Conservation (phyloP, 257 asterid genomes). For the Nicotiana tomentosiformis region DNA sequence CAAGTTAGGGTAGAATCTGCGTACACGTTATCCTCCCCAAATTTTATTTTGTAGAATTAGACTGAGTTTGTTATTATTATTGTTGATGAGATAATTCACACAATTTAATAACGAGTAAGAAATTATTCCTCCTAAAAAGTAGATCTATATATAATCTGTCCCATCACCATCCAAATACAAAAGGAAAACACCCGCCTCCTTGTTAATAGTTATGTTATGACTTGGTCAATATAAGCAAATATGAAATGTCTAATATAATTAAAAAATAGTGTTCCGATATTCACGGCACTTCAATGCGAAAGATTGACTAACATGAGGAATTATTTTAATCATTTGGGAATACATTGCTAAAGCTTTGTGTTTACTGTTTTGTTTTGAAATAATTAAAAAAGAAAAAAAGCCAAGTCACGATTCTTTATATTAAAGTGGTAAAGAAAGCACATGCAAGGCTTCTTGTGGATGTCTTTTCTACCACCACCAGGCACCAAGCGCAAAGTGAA, state of each 20-base stretch:
- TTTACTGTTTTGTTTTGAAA: neutral
- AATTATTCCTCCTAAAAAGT: neutral
- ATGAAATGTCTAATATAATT: constrained; percentile 5
- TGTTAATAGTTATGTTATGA: neutral
- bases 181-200: neutral
- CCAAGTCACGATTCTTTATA: constrained; percentile 20
- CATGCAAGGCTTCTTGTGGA: constrained; percentile 15
- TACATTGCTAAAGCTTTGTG: constrained; percentile 13
- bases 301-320: constrained; percentile 14
- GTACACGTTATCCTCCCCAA: too few species aligned
- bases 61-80: too few species aligned
- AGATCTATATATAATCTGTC: neutral
- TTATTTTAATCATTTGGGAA: constrained; percentile 2
- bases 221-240: constrained; percentile 24
- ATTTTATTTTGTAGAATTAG: too few species aligned
- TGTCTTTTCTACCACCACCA: constrained; percentile 26
- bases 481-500: constrained; percentile 16
- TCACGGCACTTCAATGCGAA: constrained; percentile 31
- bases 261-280: constrained; percentile 28
- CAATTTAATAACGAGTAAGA: neutral
- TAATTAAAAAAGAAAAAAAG: neutral
- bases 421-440: constrained; percentile 22
- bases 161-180: neutral
- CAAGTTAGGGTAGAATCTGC: too few species aligned
- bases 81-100: neutral